A percentile compares a stretch with the other conserved stretches of the same genome.
phyloP scores from a whole-genome alignment of 2,329 filamentous ascomycete genomes.

The Venturia asperata region DNA sequence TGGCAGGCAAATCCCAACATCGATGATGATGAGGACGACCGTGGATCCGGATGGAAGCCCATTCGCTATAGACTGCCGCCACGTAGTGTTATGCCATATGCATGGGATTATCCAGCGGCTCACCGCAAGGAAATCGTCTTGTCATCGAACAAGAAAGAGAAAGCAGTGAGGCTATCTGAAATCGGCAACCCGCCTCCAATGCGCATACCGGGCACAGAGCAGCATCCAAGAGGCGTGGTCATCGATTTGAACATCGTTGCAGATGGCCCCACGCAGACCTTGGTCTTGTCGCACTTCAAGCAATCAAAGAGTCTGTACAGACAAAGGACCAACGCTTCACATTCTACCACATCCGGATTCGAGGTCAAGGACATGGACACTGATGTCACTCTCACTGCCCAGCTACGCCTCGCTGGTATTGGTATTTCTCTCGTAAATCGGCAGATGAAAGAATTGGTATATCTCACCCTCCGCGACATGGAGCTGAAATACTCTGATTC shows the following conservation, averaged over 20 bases:
- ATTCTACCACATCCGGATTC: constrained; percentile 63
- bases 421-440: constrained; percentile 91
- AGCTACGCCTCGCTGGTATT: constrained; percentile 80
- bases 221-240: constrained; percentile 65
- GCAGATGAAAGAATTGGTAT: constrained; percentile 85
- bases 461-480: constrained; percentile 86
- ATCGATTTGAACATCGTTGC: constrained; percentile 96
- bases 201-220: constrained; percentile 66
- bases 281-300: constrained; percentile 91
- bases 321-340: constrained; percentile 52
- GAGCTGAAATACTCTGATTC: constrained; percentile 89
- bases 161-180: constrained; percentile 90
- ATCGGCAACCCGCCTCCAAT: constrained; percentile 95
- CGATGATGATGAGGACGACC: constrained; percentile 83
- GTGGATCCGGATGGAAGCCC: constrained; percentile 77
- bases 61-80: constrained; percentile 88
- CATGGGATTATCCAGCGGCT: constrained; percentile 98
- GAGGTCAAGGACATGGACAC: constrained; percentile 91
- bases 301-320: constrained; percentile 87
- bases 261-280: constrained; percentile 87
- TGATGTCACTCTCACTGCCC: constrained; percentile 79
- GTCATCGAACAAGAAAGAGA: constrained; percentile 67
- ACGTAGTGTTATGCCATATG: constrained; percentile 97
- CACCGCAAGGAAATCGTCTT: constrained; percentile 92
- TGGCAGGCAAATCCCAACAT: constrained; percentile 90